Evolutionary conservation across 176 grass and related monocot genomes (phyloP).

Genomic region (Triticum monococcum): DNA sequence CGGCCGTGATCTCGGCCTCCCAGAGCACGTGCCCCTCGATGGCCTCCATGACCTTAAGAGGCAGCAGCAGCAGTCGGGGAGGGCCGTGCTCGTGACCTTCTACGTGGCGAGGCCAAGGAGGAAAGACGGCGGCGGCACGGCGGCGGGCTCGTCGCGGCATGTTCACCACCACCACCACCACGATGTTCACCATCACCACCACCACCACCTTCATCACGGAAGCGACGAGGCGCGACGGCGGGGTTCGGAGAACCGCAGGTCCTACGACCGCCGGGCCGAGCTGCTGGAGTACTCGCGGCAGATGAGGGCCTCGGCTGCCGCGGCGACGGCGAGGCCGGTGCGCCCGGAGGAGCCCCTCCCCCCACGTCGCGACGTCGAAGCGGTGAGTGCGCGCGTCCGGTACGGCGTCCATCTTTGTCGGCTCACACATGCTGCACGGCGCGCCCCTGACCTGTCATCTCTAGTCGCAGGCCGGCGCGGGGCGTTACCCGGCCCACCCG

Average conservation of each 20-base stretch:
- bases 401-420: neutral
- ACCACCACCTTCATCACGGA: neutral
- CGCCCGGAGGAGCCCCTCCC: neutral
- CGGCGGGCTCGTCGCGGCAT: neutral
- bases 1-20: no score
- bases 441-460: neutral
- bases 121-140: neutral
- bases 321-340: neutral
- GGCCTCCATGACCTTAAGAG: neutral
- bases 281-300: constrained; percentile 44
- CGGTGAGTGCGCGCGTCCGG: neutral
- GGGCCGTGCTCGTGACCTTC: constrained; percentile 29
- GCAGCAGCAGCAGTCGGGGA: constrained; percentile 9
- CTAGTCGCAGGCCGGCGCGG: neutral
- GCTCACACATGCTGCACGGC: neutral
- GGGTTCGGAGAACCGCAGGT: neutral
- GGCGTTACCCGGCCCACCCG: neutral
- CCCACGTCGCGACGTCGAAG: neutral
- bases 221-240: neutral
- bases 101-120: neutral
- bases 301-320: constrained; percentile 6
- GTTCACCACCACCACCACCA: neutral
- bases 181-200: neutral
- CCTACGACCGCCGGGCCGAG: neutral
- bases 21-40: no score